Conservation (phyloP, 2,329 filamentous ascomycete genomes). For the Leptographium radiaticola region DNA sequence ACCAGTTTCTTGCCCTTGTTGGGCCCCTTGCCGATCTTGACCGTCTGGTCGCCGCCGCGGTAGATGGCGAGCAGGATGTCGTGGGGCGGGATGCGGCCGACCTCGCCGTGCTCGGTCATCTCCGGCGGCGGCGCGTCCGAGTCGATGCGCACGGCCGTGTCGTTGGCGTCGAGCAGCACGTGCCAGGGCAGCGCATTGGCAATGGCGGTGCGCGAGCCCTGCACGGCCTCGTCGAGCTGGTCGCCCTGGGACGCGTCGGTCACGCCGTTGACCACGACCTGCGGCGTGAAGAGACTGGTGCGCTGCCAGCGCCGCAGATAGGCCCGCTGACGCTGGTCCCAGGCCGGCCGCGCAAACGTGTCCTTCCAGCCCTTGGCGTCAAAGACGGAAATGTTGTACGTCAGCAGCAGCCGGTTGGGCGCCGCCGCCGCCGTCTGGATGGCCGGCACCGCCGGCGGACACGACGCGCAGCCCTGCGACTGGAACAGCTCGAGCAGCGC, state of each 20-base stretch:
- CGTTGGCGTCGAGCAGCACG: conserved; percentile 15
- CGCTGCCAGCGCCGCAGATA: conserved; percentile 20
- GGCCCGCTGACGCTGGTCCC: conserved; percentile 21
- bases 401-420: conserved; percentile 20
- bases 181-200: conserved; percentile 10
- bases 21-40: conserved; percentile 20
- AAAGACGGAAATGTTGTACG: conserved; percentile 22
- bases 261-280: conserved; percentile 18
- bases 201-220: conserved; percentile 4
- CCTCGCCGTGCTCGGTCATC: neutral
- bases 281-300: conserved; percentile 19
- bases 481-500: conserved; percentile 22
- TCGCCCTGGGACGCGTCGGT: conserved; percentile 15
- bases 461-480: conserved; percentile 21
- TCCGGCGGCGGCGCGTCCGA: conserved; percentile 5
- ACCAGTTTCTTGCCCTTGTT: conserved; percentile 23
- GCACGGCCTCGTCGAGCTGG: conserved; percentile 13
- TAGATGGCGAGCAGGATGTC: conserved; percentile 12
- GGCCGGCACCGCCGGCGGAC: conserved; percentile 18
- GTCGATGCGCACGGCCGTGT: conserved; percentile 14
- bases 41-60: conserved; percentile 14
- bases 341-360: conserved; percentile 15
- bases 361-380: conserved; percentile 22
- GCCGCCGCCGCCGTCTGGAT: conserved; percentile 16
- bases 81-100: neutral